A percentile compares a stretch with the other conserved stretches of the same genome.
phyloP scores from a whole-genome alignment of 371 early-diverging fungal genomes.

The Rhizopus delemar region DNA sequence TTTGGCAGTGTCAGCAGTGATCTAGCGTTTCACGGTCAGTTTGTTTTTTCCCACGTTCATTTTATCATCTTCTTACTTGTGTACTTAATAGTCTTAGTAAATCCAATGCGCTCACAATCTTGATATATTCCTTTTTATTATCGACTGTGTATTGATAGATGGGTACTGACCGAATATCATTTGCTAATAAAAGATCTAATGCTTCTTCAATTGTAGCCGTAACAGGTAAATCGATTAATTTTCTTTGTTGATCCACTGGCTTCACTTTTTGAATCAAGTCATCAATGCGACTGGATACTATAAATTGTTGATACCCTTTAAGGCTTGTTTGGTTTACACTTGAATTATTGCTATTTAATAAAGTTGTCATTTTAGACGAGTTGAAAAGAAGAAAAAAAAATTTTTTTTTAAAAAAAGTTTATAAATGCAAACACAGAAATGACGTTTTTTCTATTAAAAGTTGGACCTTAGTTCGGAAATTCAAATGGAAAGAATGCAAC shows the following conservation, averaged over 20 bases:
- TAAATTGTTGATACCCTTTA: slow-evolving; percentile 24
- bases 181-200: slow-evolving; percentile 54
- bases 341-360: too few species aligned
- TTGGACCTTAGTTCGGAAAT: too few species aligned
- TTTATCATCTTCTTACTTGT: slow-evolving; percentile 28
- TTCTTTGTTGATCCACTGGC: slow-evolving; percentile 28
- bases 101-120: slow-evolving; percentile 61
- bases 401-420: too few species aligned
- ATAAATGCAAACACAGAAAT: too few species aligned
- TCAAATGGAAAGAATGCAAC: too few species aligned
- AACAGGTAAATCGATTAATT: slow-evolving; percentile 56
- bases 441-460: too few species aligned
- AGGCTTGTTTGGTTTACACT: neutral
- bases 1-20: neutral
- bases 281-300: slow-evolving; percentile 47
- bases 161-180: slow-evolving; percentile 63
- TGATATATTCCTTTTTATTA: slow-evolving; percentile 47
- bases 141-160: slow-evolving; percentile 42
- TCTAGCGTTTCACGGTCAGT: neutral
- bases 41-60: neutral
- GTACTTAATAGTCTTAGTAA: slow-evolving; percentile 48
- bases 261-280: slow-evolving; percentile 49
- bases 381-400: too few species aligned
- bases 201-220: slow-evolving; percentile 60
- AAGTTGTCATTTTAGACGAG: too few species aligned